Conservation (phyloP, 192 early-diverging fungal species). For the Umbelopsis sp. region DNA sequence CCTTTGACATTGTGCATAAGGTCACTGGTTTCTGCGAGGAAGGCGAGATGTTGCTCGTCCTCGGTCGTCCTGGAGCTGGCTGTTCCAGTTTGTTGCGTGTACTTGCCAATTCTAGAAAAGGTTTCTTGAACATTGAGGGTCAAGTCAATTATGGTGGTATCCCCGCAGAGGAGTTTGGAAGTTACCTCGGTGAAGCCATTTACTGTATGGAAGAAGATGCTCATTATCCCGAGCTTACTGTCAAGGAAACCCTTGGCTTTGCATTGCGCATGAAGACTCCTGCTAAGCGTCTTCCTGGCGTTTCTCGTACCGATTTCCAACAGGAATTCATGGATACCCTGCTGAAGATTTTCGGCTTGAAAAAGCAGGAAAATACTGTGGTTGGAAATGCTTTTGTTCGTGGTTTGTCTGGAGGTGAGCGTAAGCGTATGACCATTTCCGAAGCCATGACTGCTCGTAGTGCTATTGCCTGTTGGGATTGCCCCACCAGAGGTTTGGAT, state of each 20-base stretch:
- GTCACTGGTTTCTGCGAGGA: constrained; percentile 68
- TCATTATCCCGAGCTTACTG: constrained; percentile 74
- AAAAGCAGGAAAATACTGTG: constrained; percentile 25
- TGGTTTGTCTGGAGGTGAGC: constrained; percentile 72
- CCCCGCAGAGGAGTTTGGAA: constrained; percentile 54
- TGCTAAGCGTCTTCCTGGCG: constrained; percentile 48
- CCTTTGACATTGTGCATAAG: constrained; percentile 56
- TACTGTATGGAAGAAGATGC: constrained; percentile 56
- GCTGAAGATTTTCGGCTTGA: constrained; percentile 24
- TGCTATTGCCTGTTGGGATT: constrained; percentile 54
- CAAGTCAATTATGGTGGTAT: constrained; percentile 67
- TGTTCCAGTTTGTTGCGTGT: constrained; percentile 68
- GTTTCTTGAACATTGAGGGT: constrained; percentile 57
- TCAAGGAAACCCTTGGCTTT: constrained; percentile 74
- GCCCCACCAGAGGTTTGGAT: constrained; percentile 69
- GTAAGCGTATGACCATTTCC: constrained; percentile 71
- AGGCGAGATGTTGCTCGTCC: constrained; percentile 72
- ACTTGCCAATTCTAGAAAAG: constrained; percentile 61
- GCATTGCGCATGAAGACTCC: constrained; percentile 74
- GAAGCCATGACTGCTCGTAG: constrained; percentile 64
- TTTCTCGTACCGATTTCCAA: constrained; percentile 44
- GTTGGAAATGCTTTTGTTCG: constrained; percentile 74
- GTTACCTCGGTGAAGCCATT: constrained; percentile 40
- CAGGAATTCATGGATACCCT: constrained; percentile 42
- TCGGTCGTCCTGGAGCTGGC: constrained; percentile 69